Evolutionary conservation across 768 basidiomycete genomes (phyloP).

Genomic region (Amylocystis lapponica): DNA sequence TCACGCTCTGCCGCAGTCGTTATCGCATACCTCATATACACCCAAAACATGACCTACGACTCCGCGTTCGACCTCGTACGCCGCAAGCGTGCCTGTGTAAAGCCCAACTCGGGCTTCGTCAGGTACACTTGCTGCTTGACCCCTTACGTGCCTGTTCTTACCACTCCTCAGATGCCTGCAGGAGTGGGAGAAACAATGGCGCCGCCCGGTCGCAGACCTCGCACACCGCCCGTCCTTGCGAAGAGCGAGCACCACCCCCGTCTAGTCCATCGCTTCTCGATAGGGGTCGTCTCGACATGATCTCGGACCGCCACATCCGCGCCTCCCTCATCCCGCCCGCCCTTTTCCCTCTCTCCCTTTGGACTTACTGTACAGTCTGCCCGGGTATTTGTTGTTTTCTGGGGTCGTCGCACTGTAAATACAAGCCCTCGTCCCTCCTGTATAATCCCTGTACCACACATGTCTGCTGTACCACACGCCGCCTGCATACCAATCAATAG

Average conservation of each 20-base stretch:
- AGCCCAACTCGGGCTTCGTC: constrained; percentile 77
- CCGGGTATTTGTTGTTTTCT: no score
- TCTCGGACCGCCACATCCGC: no score
- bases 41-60: constrained; percentile 69
- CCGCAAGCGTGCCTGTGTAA: constrained; percentile 63
- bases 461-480: no score
- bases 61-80: constrained; percentile 54
- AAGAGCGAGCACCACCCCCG: constrained; percentile 15
- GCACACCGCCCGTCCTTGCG: constrained; percentile 7
- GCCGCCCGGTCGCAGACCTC: constrained; percentile 1
- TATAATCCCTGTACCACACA: no score
- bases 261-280: no score
- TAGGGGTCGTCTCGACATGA: no score
- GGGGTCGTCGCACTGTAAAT: no score
- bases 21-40: constrained; percentile 77
- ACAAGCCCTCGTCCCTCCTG: no score
- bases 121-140: constrained; percentile 20
- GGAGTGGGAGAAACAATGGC: constrained; percentile 27
- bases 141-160: constrained; percentile 1
- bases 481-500: no score
- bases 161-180: constrained; percentile 10
- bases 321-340: no score
- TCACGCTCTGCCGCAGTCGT: constrained; percentile 74
- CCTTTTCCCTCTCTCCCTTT: no score
- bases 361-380: no score